Base-by-base conservation (phyloP, 106 monocot species). In the Gastrodia elata region DNA sequence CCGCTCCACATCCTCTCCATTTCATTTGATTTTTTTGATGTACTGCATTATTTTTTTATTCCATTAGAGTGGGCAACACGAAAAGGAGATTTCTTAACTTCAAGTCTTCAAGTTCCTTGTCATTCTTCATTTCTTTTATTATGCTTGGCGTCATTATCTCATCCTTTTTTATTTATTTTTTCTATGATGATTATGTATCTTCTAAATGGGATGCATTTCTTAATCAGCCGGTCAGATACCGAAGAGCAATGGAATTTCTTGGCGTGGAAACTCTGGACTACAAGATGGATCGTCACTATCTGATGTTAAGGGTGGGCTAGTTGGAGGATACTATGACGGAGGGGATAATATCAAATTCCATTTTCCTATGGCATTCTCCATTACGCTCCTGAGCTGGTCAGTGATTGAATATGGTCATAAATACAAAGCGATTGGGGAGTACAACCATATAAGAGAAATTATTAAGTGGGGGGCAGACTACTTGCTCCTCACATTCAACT, bases 311-410 rank as follows among this genome's bases (percentile, higher is more conserved):
- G 75, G 74, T 5, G 75, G 67, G 6, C 76, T 86, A 16, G 79
- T 82, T 10, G 85, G 85, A 64, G 85, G 85, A 24, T 86, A 87
- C 55, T 87, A 87, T 36, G 83, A 87, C 30, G 78, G 80, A 0
- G 87, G 87, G 18, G 81, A 87, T 70, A 87, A 87, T 56, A 84
- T 87, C 39, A 87, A 87, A 42, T 87, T 84, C 37, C 84, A 84
- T 25, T 79, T 81, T n/a, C 84, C 84, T 11, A 77, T 81, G 78
- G 81, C 84, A 2, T 84, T 84, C 35, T 77, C 84, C 26, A 81
- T 84, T 77, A 74, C 78, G 0, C 44, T 84, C 35, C 71, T 84
- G 24, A 81, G 84, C 28, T 84, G 84, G 84, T 81, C 81, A 11
- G 84, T 84, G 39, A 81, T 84, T 2, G 84, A 84, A 38, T 84